A percentile compares a stretch with the other conserved stretches of the same genome.
phyloP scores from a whole-genome alignment of 768 basidiomycete genomes.

The Lactifluus piperatus region DNA sequence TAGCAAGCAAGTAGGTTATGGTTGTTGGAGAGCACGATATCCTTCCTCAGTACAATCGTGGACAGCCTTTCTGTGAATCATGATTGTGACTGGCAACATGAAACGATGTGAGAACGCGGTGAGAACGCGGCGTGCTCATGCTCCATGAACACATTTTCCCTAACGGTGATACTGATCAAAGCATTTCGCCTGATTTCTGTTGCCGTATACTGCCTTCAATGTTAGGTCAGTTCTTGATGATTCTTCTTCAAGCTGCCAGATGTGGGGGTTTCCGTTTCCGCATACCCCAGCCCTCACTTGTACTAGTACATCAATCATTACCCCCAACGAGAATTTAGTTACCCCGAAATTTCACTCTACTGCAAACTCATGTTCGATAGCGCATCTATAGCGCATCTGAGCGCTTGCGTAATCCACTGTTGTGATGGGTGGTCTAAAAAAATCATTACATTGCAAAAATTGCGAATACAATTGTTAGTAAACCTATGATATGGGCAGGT shows the following conservation, averaged over 20 bases:
- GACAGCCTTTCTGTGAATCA: not conserved
- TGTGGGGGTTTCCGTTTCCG: not conserved
- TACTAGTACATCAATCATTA: not conserved
- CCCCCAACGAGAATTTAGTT: not conserved
- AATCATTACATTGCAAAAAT: not conserved
- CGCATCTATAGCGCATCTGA: not conserved
- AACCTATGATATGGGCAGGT: not conserved
- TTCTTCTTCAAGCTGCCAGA: not conserved
- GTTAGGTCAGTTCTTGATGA: not conserved
- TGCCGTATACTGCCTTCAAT: not conserved
- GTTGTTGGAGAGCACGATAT: not conserved
- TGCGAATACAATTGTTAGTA: conserved; percentile 6
- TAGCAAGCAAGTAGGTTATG: not conserved
- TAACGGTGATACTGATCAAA: not conserved
- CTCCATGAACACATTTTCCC: not conserved
- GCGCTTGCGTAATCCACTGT: not conserved
- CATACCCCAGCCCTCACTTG: not conserved
- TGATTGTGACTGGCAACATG: not conserved
- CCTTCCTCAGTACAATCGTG: not conserved
- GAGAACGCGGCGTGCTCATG: not conserved
- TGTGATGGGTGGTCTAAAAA: not conserved
- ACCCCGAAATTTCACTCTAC: not conserved
- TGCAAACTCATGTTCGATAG: not conserved
- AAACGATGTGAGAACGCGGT: not conserved
- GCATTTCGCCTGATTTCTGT: not conserved